Base-by-base conservation (phyloP, 2,329 filamentous ascomycete species). In the Blastomyces parvus region DNA sequence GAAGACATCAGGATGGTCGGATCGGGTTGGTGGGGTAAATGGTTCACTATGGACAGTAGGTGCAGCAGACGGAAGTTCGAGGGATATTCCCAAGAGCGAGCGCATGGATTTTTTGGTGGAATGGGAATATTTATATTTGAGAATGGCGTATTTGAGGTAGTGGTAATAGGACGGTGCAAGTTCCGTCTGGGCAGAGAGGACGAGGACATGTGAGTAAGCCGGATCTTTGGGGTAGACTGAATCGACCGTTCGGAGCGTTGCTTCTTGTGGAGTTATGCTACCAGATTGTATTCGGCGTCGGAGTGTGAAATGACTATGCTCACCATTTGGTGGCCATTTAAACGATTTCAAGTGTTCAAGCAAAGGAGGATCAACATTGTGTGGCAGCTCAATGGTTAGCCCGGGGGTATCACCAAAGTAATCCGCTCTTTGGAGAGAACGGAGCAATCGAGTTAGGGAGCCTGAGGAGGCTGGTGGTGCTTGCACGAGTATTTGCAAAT, bases 401-500 rank as follows among this genome's bases (percentile, higher is more conserved):
- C 88, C 86, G 2, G 92, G 92, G 1, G 83, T 77, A 0, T 82
- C 79, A 0, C 88, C 87, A 57, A 85, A 82, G 72, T 91, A 93
- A 72, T 97, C 91, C 5, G 90, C 90, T 8, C 79, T 78, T 66
- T 83, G 80, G 33, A 99, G 81, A 4, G 91, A 96, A 64, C 84
- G 83, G 3, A 99, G 82, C 40, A 97, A 81, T 62, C 90, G 83
- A 60, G 90, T 84, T 38, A 97, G 74, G 60, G 87, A 88, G 13
- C 90, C 91, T 2, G 89, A 87, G 25, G 88, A 86, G 9, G 82
- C 81, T 2, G 85, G 78, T 7, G 86, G 83, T 0, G 89, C 90
- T 64, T 95, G 90, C 9, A 97, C 84, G 14, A 97, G 74, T 61
- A 99, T 89, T 67, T 97, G 91, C 65, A 97, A 81, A 46, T 82